Evolutionary conservation across 371 early-diverging fungal genomes (phyloP).

Genomic region (Rhizopus stolonifer): DNA sequence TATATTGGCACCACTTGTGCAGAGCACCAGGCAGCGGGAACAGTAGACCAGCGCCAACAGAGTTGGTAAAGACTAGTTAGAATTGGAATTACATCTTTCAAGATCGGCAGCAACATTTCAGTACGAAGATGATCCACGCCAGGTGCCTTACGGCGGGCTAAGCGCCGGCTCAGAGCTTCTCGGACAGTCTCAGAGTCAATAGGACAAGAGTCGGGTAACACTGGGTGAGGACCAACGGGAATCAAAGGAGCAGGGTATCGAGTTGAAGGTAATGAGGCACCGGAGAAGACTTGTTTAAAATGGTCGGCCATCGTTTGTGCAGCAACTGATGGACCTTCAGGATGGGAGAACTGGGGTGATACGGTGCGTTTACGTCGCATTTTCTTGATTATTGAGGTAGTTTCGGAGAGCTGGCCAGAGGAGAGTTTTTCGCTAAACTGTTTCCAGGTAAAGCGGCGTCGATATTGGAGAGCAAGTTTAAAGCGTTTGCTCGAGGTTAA

Average conservation of each 20-base stretch:
- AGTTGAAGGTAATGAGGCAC: not conserved
- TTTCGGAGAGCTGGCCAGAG: not conserved
- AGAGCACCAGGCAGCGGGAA: slow-evolving; percentile 13
- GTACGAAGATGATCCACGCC: slow-evolving; percentile 24
- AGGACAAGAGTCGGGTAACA: not conserved
- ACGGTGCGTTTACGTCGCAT: not conserved
- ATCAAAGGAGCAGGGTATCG: not conserved
- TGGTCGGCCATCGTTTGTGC: slow-evolving; percentile 10
- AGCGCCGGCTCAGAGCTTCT: not conserved
- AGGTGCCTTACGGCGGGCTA: slow-evolving; percentile 19
- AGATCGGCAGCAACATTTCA: slow-evolving; percentile 28
- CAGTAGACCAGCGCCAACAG: slow-evolving; percentile 25
- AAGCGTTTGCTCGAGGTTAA: not conserved
- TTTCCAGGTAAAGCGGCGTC: not conserved
- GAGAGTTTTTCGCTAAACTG: slow-evolving; percentile 13
- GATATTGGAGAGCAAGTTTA: not conserved
- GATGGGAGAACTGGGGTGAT: slow-evolving; percentile 4
- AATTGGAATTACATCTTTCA: not conserved
- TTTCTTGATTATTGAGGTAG: slow-evolving; percentile 4
- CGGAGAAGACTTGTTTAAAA: slow-evolving; percentile 5
- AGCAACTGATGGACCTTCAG: slow-evolving; percentile 13
- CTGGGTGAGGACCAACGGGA: slow-evolving; percentile 1
- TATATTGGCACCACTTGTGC: slow-evolving; percentile 21
- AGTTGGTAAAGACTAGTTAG: slow-evolving; percentile 8
- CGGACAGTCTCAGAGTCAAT: not conserved